Evolutionary conservation across 2,329 filamentous ascomycete species (phyloP).

Genomic region (Aspergillus thermomutatus): DNA sequence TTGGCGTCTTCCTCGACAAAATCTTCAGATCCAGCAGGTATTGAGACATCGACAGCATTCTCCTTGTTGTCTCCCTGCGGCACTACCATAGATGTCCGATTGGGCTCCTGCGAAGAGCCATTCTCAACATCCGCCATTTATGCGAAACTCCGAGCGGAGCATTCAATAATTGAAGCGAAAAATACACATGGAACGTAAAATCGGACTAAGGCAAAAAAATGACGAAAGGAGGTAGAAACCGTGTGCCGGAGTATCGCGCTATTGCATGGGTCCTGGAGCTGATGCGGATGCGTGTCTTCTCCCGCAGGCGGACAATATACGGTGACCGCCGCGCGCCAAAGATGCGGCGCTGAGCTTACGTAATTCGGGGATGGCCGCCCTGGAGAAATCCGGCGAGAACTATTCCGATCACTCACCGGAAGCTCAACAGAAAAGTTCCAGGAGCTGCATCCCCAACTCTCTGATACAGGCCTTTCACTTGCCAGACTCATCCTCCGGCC

Average conservation of each 20-base stretch:
- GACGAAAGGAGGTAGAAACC: slow-evolving; percentile 6
- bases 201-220: slow-evolving; percentile 17
- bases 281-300: slow-evolving; percentile 28
- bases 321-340: slow-evolving; percentile 16
- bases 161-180: slow-evolving; percentile 21
- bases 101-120: slow-evolving; percentile 30
- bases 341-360: slow-evolving; percentile 18
- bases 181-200: slow-evolving; percentile 28
- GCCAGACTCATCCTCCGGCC: slow-evolving; percentile 17
- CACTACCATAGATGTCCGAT: slow-evolving; percentile 23
- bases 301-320: slow-evolving; percentile 23
- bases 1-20: slow-evolving; percentile 28
- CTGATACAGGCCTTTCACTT: slow-evolving; percentile 27
- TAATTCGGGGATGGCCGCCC: slow-evolving; percentile 10
- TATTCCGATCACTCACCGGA: slow-evolving; percentile 37
- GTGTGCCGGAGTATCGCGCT: background rate
- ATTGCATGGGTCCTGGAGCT: slow-evolving; percentile 8
- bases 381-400: slow-evolving; percentile 23
- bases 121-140: slow-evolving; percentile 43
- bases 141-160: slow-evolving; percentile 35
- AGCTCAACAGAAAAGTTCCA: slow-evolving; percentile 44
- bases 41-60: slow-evolving; percentile 25
- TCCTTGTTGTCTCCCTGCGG: slow-evolving; percentile 29
- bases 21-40: slow-evolving; percentile 22
- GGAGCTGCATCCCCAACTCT: slow-evolving; percentile 26